Percentiles rank a stretch among this genome's conserved stretches.
Evolutionary conservation across 345 rosid species (phyloP).

Genomic region (Salix exigua): DNA sequence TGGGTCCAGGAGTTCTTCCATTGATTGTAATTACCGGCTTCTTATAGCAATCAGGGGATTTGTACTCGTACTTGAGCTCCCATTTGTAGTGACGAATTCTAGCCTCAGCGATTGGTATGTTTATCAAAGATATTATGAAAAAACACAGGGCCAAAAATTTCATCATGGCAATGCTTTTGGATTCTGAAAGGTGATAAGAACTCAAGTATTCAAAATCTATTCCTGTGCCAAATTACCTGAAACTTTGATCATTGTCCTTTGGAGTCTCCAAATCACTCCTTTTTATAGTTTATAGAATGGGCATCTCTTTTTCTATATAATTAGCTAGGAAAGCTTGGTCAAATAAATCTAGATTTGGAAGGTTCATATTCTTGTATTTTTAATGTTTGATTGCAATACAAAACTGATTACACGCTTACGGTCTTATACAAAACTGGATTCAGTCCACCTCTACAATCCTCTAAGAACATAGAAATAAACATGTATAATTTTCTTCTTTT

Average conservation of each 20-base stretch:
- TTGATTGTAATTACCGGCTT: constrained; percentile 66
- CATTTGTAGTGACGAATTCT: constrained; percentile 45
- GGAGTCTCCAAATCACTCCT: not conserved
- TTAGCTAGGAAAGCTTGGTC: not conserved
- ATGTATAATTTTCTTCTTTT: too few relatives aligned
- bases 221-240: not conserved
- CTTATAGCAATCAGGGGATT: constrained; percentile 54
- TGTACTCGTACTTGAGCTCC: constrained; percentile 67
- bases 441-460: too few relatives aligned
- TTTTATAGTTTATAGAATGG: too few relatives aligned
- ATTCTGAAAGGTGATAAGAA: not conserved
- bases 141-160: constrained; percentile 1
- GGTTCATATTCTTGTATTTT: too few relatives aligned
- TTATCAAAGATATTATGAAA: not conserved
- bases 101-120: constrained; percentile 26
- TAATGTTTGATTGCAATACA: too few relatives aligned
- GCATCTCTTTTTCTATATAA: not conserved
- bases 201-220: not conserved
- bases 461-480: too few relatives aligned
- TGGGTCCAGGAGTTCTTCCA: constrained; percentile 59
- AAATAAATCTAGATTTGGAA: not conserved
- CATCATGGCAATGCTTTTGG: not conserved
- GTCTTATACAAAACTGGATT: too few relatives aligned
- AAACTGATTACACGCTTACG: too few relatives aligned
- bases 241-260: not conserved